Evolutionary conservation across 2,329 filamentous ascomycete genomes (phyloP), one percentile per base, ranked within the genome.

Genomic region (Teratosphaeria nubilosa): DNA sequence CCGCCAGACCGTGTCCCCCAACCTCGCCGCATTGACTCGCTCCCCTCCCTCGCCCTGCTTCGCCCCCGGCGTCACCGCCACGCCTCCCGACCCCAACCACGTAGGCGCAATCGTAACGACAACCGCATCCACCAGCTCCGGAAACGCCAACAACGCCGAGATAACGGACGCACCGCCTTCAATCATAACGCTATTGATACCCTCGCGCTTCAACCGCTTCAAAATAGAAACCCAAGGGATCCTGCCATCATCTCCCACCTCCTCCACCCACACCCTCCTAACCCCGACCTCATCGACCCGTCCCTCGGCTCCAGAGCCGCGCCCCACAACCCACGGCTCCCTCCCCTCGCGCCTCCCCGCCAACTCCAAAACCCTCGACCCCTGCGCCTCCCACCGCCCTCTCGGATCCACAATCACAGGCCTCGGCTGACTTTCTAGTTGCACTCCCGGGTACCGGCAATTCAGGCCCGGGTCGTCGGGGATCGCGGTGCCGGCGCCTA

Each of bases 41-140:
- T 75, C 74, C 3, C 41, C 83, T 20, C 78, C 70, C 1, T 74
- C 71, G 58, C 80, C 66, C 48, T 78, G 27, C 27, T 30, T 80
- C 34, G 83, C 78, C 22, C 82, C 77, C 1, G 91, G 92, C 53
- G 84, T 86, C 2, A 96, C 89, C 11, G 85, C 79, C 10, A 96
- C 88, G 7, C 90, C 90, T 2, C 88, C 90, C 60, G 82, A 79
- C 1, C 92, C 92, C n/a, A 97, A 78, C 83, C 90, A 97, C 0
- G 85, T 90, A 9, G 92, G 92, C 2, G 92, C 91, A 67, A 96
- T 85, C 0, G 92, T 96, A 59, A 96, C 80, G 66, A 97, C 87
- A 54, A 96, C 85, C 1, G 86, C 86, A 68, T 90, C 82, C 50
- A 95, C 78, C 9, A 91, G 75, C 30, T 76, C 75, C 2, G 82